Percentiles rank a stretch among this genome's conserved stretches.
Evolutionary conservation across 208 protist species (phyloP).

Genomic region (Trypanosoma vivax): DNA sequence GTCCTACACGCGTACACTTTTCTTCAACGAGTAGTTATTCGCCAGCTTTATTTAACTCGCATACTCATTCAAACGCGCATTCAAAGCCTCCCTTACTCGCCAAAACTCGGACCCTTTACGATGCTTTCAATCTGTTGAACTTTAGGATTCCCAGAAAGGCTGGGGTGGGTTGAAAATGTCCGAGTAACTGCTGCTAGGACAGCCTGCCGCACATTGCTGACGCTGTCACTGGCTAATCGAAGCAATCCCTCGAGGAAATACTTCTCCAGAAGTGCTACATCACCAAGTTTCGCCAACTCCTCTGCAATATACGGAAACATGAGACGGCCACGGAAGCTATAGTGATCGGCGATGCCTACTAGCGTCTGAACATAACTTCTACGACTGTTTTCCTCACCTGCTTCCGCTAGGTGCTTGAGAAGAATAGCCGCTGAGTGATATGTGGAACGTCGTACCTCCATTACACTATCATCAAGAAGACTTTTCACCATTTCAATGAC

Average conservation of each 20-base stretch:
- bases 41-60: neutral
- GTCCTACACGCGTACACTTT: too few species aligned
- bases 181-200: conserved; percentile 56
- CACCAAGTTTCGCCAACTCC: conserved; percentile 63
- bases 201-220: conserved; percentile 88
- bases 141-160: conserved; percentile 42
- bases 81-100: neutral
- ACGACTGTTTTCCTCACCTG: conserved; percentile 22
- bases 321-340: conserved; percentile 78
- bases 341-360: conserved; percentile 56
- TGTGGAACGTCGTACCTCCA: conserved; percentile 79
- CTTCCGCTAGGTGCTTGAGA: conserved; percentile 55
- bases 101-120: conserved; percentile 16
- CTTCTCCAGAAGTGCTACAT: conserved; percentile 40
- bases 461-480: conserved; percentile 87
- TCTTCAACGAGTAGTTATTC: too few species aligned
- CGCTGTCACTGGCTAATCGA: conserved; percentile 57
- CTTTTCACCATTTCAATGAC: conserved; percentile 68
- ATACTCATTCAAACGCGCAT: neutral
- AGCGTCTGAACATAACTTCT: conserved; percentile 60
- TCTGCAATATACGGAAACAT: conserved; percentile 88
- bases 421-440: conserved; percentile 74
- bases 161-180: conserved; percentile 30
- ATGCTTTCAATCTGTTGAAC: conserved; percentile 34
- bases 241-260: conserved; percentile 49